Evolutionary conservation across 164 flowering plant genomes (phyloP).

Genomic region (Umbilicus rupestris): DNA sequence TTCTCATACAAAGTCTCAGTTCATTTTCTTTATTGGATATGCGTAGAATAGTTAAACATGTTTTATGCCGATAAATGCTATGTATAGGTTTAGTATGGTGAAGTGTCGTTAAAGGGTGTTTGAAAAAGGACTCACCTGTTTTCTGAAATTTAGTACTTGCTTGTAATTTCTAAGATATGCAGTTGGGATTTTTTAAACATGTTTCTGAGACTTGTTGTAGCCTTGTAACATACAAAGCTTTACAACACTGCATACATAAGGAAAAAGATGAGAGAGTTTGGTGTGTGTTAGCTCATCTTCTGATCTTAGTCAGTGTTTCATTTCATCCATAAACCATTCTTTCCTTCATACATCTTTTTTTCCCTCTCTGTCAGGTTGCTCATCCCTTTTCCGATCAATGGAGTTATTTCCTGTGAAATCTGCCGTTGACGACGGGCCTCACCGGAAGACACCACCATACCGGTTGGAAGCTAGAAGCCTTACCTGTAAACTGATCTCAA

Average conservation of each 20-base stretch:
- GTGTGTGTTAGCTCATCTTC: conserved; percentile 8
- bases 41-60: too few relatives aligned
- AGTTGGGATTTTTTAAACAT: not conserved
- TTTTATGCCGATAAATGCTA: not conserved
- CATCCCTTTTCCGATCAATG: not conserved
- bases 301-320: conserved; percentile 1
- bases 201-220: not conserved
- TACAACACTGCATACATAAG: not conserved
- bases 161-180: conserved; percentile 1
- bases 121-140: not conserved
- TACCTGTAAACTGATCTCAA: not conserved
- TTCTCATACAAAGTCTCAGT: too few relatives aligned
- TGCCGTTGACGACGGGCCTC: too few relatives aligned
- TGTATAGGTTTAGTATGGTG: not conserved
- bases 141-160: not conserved
- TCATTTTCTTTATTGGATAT: too few relatives aligned
- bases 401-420: not conserved
- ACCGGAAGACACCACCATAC: not conserved
- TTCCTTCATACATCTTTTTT: not conserved
- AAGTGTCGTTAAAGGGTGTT: conserved; percentile 1
- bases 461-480: not conserved
- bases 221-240: conserved; percentile 5
- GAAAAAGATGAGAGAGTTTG: not conserved
- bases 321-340: conserved; percentile 3
- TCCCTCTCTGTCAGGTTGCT: not conserved